Percentiles rank a stretch among this genome's conserved stretches.
These are phyloP conservation scores for Termitomyces sp. DNA, from an alignment of 768 basidiomycete species.

Conservation along the genomic window DNA sequence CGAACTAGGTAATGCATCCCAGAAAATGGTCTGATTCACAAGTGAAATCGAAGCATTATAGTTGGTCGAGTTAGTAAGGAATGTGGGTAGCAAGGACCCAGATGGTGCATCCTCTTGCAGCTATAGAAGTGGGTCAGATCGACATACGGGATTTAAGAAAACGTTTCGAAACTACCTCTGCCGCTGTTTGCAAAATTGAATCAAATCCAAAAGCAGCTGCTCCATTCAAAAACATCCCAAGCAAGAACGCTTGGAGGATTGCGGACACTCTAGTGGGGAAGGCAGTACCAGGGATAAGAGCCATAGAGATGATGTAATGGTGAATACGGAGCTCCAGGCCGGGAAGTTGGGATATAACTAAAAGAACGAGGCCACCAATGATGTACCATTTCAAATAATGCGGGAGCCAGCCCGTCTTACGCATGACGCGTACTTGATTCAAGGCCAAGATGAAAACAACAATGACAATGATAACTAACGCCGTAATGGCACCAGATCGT, in stretches of 20 bases:
- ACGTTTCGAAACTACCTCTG: constrained; percentile 42
- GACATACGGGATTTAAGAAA: background rate
- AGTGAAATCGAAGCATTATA: constrained; percentile 54
- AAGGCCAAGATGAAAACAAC: constrained; percentile 53
- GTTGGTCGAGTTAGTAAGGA: constrained; percentile 70
- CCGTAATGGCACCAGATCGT: constrained; percentile 61
- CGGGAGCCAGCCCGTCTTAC: constrained; percentile 81
- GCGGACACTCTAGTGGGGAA: constrained; percentile 80
- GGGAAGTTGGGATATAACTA: constrained; percentile 67
- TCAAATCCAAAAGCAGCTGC: constrained; percentile 77
- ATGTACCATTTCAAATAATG: constrained; percentile 74
- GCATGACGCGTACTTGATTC: constrained; percentile 79
- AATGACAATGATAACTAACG: constrained; percentile 63
- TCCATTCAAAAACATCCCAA: constrained; percentile 81
- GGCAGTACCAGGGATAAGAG: constrained; percentile 70
- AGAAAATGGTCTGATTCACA: constrained; percentile 48
- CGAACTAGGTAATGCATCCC: constrained; percentile 45
- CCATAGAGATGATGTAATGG: constrained; percentile 77
- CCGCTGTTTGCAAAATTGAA: constrained; percentile 72
- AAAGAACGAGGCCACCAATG: constrained; percentile 55
- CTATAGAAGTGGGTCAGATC: constrained; percentile 28
- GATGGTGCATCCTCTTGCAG: constrained; percentile 67
- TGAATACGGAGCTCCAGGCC: constrained; percentile 68
- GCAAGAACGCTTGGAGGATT: constrained; percentile 74
- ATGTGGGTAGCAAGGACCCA: constrained; percentile 64